phyloP scores from a whole-genome alignment of 2,329 filamentous ascomycete species.

The Aspergillus clavatus region DNA sequence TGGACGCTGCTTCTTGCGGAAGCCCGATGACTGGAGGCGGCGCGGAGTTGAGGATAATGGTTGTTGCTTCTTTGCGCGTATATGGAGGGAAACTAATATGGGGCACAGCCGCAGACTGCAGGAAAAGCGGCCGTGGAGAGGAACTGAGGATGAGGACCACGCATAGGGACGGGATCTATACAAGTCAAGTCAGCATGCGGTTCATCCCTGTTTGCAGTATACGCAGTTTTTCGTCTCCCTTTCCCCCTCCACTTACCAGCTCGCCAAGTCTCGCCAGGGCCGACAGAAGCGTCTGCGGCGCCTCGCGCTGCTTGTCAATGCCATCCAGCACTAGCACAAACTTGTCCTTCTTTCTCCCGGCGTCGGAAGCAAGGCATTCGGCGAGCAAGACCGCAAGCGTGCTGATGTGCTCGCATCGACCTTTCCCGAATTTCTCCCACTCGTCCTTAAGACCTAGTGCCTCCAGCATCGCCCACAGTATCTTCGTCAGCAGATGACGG shows the following conservation, averaged over 20 bases:
- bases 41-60: conserved; percentile 62
- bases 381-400: conserved; percentile 68
- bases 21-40: conserved; percentile 35
- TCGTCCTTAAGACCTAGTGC: conserved; percentile 34
- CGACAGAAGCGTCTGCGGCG: conserved; percentile 70
- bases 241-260: conserved; percentile 54
- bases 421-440: conserved; percentile 46
- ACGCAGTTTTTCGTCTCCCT: no score
- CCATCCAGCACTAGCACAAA: conserved; percentile 85
- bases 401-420: conserved; percentile 74
- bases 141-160: conserved; percentile 72
- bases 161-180: conserved; percentile 77
- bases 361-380: conserved; percentile 31
- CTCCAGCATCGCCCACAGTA: conserved; percentile 37
- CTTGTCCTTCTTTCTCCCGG: conserved; percentile 42
- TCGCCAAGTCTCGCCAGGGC: conserved; percentile 79
- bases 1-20: conserved; percentile 24
- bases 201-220: no score
- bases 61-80: conserved; percentile 70
- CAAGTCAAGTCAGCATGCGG: no score
- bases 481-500: conserved; percentile 44
- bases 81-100: conserved; percentile 83
- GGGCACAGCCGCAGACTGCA: conserved; percentile 66
- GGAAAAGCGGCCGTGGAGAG: conserved; percentile 59
- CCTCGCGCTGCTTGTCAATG: conserved; percentile 78